Base-by-base conservation (phyloP, 2,329 filamentous ascomycete genomes). In the Alternaria sp. region DNA sequence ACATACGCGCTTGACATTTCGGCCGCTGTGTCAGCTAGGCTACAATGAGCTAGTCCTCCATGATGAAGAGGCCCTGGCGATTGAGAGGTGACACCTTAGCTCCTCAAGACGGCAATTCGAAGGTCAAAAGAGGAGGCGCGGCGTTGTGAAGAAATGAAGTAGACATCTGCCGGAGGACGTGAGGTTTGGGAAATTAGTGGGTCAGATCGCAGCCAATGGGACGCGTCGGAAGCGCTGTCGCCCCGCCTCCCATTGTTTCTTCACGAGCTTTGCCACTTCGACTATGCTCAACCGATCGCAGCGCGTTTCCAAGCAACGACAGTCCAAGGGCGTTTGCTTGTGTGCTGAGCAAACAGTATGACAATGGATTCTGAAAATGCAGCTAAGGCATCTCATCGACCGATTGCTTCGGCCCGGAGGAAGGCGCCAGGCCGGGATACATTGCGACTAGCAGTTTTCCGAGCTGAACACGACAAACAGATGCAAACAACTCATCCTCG, bases 401-500 rank as follows among this genome's bases (percentile, higher is more conserved):
- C 59, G 47, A 59, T 47, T 26, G 17, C 28, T 50, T 62, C 59
- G 59, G 59, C 47, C 25, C 47, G 54, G 47, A 46, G 25, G 25
- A 54, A 49, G 44, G 13, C 21, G 55, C 49, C 57, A 46, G 21
- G 57, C 57, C 40, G 25, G 26, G 47, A 57, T 62, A 51, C 25
- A 21, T 32, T 47, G 43, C 47, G 47, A 30, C 55, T 58, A 57
- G 45, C 55, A 47, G 40, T 32, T 51, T 45, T 49, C 19, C 30
- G 47, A 23, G 23, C 21, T 21, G 26, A 23, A 47, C 17, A 40
- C 19, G 25, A 44, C 23, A 17, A 17, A n/a, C 17, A 11, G 10
- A 51, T 17, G 32, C 58, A 43, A 43, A 47, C 21, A 32, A 46
- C 26, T 17, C 13, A 28, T 58, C 49, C 46, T 30, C 28, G 10